phyloP scores from a whole-genome alignment of 108 stramenopile species.

The Skeletonema grethae region DNA sequence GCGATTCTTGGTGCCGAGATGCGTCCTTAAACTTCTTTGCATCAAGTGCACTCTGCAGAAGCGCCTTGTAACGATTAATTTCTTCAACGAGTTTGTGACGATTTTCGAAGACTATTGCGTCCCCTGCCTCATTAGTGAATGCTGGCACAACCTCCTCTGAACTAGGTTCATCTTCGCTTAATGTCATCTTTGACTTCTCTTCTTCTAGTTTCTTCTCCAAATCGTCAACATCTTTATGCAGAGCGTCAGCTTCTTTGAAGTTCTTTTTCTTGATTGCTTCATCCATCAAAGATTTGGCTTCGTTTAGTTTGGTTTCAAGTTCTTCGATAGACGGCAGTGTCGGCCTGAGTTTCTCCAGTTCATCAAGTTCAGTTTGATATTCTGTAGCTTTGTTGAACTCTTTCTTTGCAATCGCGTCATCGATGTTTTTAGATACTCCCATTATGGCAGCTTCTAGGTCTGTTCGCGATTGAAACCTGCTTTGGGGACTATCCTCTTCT shows the following conservation, averaged over 20 bases:
- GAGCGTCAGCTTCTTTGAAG: slow-evolving; percentile 58
- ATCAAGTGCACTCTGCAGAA: slow-evolving; percentile 46
- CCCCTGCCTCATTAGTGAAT: slow-evolving; percentile 52
- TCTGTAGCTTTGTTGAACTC: slow-evolving; percentile 62
- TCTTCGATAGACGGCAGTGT: slow-evolving; percentile 78
- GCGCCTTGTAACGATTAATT: slow-evolving; percentile 41
- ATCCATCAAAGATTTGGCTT: slow-evolving; percentile 54
- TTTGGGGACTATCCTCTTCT: slow-evolving; percentile 6
- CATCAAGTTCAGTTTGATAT: slow-evolving; percentile 67
- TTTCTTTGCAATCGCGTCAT: slow-evolving; percentile 64
- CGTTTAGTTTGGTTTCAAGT: slow-evolving; percentile 50
- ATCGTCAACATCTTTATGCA: slow-evolving; percentile 63
- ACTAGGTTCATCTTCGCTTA: slow-evolving; percentile 5
- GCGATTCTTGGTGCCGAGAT: slow-evolving; percentile 50
- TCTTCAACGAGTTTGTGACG: slow-evolving; percentile 61
- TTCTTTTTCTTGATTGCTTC: slow-evolving; percentile 63
- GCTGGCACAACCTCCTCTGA: slow-evolving; percentile 10
- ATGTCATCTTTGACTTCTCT: slow-evolving; percentile 49
- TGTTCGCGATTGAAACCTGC: slow-evolving; percentile 61
- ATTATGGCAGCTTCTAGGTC: slow-evolving; percentile 73
- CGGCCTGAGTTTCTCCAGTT: slow-evolving; percentile 56
- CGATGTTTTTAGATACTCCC: slow-evolving; percentile 41
- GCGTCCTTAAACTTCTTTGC: slow-evolving; percentile 78
- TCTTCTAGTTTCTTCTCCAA: slow-evolving; percentile 56
- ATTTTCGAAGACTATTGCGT: slow-evolving; percentile 52